Conservation (phyloP, 768 basidiomycete species). For the Russula brevipes region DNA sequence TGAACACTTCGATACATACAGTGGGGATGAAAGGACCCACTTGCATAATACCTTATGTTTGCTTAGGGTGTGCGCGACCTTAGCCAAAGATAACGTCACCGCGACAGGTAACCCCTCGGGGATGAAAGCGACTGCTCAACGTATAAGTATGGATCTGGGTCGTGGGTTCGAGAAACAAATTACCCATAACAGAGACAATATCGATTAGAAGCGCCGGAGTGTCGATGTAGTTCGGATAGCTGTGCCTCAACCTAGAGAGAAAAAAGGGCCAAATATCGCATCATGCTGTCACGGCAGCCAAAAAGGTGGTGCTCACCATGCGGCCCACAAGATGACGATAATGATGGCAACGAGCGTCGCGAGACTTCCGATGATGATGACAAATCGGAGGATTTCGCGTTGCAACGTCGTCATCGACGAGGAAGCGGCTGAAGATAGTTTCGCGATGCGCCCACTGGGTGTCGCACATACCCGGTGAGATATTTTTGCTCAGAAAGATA, state of each 20-base stretch:
- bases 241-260: constrained; percentile 38
- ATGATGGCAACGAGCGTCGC: constrained; percentile 44
- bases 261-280: background rate
- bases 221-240: constrained; percentile 43
- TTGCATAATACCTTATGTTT: constrained; percentile 50
- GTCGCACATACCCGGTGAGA: constrained; percentile 4
- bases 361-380: constrained; percentile 46
- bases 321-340: constrained; percentile 47
- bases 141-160: background rate
- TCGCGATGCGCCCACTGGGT: constrained; percentile 38
- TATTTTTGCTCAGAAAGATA: constrained; percentile 1
- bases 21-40: background rate
- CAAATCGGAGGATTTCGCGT: constrained; percentile 50
- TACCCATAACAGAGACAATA: constrained; percentile 49
- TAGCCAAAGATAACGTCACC: constrained; percentile 49
- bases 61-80: constrained; percentile 43
- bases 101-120: constrained; percentile 52
- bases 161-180: background rate
- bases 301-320: constrained; percentile 32
- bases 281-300: constrained; percentile 9
- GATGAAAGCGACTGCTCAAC: constrained; percentile 40
- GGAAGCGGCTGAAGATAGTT: constrained; percentile 32
- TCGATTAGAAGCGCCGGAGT: constrained; percentile 50
- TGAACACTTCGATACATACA: background rate
- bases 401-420: constrained; percentile 46